Conservation (phyloP, 2,329 filamentous ascomycete genomes). For the Emergomyces pasteurianus region DNA sequence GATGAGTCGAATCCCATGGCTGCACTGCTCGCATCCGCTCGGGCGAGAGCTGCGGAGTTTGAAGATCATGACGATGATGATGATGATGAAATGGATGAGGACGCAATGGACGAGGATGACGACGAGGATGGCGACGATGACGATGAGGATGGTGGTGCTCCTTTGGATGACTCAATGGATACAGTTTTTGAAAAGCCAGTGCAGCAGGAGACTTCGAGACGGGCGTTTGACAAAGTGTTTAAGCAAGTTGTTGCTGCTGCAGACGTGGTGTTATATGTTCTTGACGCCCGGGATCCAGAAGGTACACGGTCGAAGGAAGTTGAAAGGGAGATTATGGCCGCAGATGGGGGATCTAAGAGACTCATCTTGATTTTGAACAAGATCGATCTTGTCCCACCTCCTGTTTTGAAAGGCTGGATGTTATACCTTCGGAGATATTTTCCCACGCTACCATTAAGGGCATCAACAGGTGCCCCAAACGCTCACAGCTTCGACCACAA, state of each 20-base stretch:
- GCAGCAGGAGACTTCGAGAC: constrained; percentile 55
- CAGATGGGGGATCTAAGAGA: constrained; percentile 68
- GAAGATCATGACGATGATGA: constrained; percentile 53
- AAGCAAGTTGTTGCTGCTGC: constrained; percentile 82
- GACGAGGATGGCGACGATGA: constrained; percentile 36
- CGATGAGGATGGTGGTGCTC: constrained; percentile 37
- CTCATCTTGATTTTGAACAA: constrained; percentile 91
- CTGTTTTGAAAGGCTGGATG: constrained; percentile 76
- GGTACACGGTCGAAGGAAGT: constrained; percentile 83
- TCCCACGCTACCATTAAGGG: constrained; percentile 79
- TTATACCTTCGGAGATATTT: constrained; percentile 75
- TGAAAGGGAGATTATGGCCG: constrained; percentile 83
- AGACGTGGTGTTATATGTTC: constrained; percentile 84
- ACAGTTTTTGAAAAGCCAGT: constrained; percentile 30
- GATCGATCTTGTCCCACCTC: constrained; percentile 77
- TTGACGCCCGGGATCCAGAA: constrained; percentile 84
- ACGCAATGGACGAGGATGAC: constrained; percentile 28
- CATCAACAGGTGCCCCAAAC: constrained; percentile 69
- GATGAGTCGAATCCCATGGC: constrained; percentile 79
- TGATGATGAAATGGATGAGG: constrained; percentile 46
- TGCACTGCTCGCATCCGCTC: constrained; percentile 74
- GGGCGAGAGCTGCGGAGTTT: constrained; percentile 64
- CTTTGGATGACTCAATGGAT: constrained; percentile 38
- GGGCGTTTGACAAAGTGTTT: constrained; percentile 90
- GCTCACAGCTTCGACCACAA: constrained; percentile 88